These are phyloP conservation scores for Acanthamoeba royreba DNA, from an alignment of 208 protist genomes.

Conservation along the genomic window DNA sequence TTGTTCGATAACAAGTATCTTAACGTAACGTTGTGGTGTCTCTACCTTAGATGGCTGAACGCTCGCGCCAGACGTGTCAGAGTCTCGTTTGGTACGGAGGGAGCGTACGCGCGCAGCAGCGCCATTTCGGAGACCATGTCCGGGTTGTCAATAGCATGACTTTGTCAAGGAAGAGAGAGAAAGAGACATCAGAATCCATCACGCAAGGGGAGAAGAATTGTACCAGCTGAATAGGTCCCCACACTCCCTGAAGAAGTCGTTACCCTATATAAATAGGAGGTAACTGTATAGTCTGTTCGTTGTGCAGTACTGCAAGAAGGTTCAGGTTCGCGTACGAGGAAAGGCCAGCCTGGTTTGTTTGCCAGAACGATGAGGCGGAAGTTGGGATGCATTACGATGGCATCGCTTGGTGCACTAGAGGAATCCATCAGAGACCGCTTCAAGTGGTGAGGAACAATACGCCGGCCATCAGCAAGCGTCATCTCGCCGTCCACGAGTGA, in stretches of 20 bases:
- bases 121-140: conserved; percentile 80
- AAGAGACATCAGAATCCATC: neutral
- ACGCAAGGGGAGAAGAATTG: neutral
- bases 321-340: neutral
- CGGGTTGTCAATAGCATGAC: conserved; percentile 88
- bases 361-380: conserved; percentile 74
- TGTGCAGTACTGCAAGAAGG: neutral
- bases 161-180: neutral
- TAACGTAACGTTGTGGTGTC: neutral
- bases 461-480: conserved; percentile 72
- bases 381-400: conserved; percentile 64
- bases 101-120: conserved; percentile 59
- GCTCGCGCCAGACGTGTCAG: neutral
- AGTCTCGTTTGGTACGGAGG: conserved; percentile 31
- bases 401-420: neutral
- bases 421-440: neutral
- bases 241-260: conserved; percentile 90
- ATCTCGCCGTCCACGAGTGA: conserved; percentile 76
- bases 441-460: neutral
- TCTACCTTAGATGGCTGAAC: neutral
- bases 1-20: no score
- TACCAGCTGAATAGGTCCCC: conserved; percentile 86
- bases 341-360: conserved; percentile 56
- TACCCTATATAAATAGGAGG: conserved; percentile 81
- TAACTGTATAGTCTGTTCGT: neutral